These are phyloP conservation scores for Microstegium vimineum DNA, from an alignment of 176 grass and related monocot species.

Conservation along the genomic window DNA sequence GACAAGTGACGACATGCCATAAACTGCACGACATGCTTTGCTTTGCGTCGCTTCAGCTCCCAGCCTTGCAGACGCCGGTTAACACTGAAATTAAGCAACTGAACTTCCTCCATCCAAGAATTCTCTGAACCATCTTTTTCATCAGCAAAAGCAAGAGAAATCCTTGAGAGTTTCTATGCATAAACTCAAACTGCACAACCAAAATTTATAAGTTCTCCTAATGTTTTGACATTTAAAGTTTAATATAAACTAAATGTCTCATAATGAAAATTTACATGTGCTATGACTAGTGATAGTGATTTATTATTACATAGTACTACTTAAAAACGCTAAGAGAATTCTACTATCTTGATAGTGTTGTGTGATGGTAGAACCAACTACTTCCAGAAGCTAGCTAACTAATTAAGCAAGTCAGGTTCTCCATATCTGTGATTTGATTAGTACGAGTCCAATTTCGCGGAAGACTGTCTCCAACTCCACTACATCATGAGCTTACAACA, in stretches of 20 bases:
- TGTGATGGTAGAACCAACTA: not conserved
- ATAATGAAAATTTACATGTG: too few species aligned
- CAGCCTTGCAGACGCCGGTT: not conserved
- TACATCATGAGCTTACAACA: not conserved
- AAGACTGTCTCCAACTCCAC: not conserved
- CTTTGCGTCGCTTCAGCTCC: not conserved
- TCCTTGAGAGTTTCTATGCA: not conserved
- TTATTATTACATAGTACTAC: too few species aligned
- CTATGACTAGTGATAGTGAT: too few species aligned
- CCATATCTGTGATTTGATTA: not conserved
- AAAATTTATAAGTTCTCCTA: too few species aligned
- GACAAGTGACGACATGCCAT: constrained; percentile 12
- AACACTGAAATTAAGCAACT: not conserved
- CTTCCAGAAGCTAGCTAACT: not conserved
- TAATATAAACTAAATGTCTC: too few species aligned
- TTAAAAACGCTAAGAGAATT: too few species aligned
- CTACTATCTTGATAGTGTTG: too few species aligned
- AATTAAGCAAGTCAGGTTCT: not conserved
- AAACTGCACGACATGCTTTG: constrained; percentile 31
- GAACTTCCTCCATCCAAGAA: not conserved
- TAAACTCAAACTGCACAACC: too few species aligned
- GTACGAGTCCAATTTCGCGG: not conserved
- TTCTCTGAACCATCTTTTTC: not conserved
- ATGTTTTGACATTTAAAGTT: too few species aligned
- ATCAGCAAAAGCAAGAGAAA: not conserved